Base-by-base conservation (phyloP, 73 alveolate species). In the Effrenium voratum region DNA sequence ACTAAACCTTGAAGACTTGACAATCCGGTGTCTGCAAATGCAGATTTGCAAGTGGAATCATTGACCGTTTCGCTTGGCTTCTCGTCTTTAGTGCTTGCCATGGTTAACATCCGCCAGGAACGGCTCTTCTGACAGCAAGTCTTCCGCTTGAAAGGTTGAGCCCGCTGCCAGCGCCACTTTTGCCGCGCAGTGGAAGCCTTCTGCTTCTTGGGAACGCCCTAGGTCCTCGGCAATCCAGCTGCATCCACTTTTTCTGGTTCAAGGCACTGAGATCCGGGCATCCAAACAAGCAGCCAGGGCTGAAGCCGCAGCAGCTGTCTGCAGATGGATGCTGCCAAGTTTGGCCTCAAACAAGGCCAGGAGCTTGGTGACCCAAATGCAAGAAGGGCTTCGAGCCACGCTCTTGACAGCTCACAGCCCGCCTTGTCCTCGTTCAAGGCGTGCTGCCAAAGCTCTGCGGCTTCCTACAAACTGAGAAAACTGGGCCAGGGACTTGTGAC, bases 131-230 rank as follows among this genome's bases (percentile, higher is more conserved):
- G n/a, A n/a, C n/a, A n/a, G n/a, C n/a, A n/a, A n/a, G n/a, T n/a
- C n/a, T n/a, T n/a, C n/a, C n/a, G n/a, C n/a, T n/a, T n/a, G 75
- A 0, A 40, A 45, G 6, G 13, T 1, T 81, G 30, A 49, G 91
- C 50, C 45, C 15, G 50, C 73, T 46, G 49, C 91, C 70, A 90
- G 43, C 87, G 87, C 66, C 43, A 72, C 96, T 32, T 66, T 73
- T 55, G 96, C 96, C 75, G 44, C 44, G 86, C 75, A 13, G 86
- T 90, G 87, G 50, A 66, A 32, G 55, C 43, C 57, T 75, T 90
- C 96, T 15, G 96, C 96, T 10, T 90, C 96, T 50, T 52, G 87
- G 4, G 96, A n/a, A 24, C 96, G 96, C 40, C 96, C 96, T 40
- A 90, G 86, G 36, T 90, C 96, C 96, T 90, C 15, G n/a, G 59